phyloP scores from a whole-genome alignment of 441 rosid genomes.

The Adansonia gregorii region DNA sequence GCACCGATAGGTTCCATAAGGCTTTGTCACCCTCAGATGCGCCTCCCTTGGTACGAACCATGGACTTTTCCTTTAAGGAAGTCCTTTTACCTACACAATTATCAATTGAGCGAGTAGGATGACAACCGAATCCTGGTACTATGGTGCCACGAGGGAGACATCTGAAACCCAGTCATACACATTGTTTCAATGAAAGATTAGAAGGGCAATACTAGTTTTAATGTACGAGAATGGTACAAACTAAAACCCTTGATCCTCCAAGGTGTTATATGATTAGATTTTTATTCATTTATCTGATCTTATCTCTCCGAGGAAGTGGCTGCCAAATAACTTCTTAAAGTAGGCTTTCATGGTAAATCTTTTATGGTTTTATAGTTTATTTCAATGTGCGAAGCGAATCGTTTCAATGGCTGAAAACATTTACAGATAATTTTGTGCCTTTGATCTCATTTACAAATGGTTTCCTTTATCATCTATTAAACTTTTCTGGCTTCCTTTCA shows the following conservation, averaged over 20 bases:
- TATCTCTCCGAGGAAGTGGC: neutral
- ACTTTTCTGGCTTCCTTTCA: constrained; percentile 27
- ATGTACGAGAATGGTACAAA: neutral
- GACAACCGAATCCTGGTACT: no score
- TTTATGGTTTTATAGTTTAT: neutral
- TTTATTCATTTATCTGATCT: neutral
- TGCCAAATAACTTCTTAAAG: neutral
- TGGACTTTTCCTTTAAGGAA: no score
- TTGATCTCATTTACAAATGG: neutral
- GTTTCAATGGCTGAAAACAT: neutral
- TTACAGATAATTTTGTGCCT: neutral
- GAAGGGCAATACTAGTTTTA: neutral
- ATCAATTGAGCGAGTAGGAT: no score
- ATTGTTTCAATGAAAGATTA: neutral
- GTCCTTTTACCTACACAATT: no score
- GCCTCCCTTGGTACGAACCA: no score
- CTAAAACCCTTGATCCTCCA: neutral
- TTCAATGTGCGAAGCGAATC: neutral
- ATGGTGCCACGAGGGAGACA: no score
- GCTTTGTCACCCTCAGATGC: no score
- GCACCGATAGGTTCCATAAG: no score
- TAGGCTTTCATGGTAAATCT: neutral
- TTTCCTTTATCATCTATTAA: neutral
- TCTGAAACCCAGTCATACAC: no score
- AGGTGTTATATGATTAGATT: neutral